phyloP scores from a whole-genome alignment of 2,329 filamentous ascomycete species.

The Ceratocystis huliohia region DNA sequence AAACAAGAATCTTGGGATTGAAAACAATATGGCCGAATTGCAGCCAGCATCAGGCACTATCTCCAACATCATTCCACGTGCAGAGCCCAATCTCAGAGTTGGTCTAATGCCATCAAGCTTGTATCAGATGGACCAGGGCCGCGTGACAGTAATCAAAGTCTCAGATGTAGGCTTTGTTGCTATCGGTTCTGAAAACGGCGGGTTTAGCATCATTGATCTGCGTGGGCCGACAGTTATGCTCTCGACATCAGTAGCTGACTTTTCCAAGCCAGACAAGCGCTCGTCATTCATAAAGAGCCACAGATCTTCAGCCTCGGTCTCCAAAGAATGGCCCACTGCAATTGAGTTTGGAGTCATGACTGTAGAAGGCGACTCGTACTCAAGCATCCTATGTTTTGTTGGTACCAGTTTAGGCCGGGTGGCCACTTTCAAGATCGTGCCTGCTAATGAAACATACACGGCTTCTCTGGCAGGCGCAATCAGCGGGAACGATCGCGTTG shows the following conservation, averaged over 20 bases:
- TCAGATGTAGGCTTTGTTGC: conserved; percentile 92
- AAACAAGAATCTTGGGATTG: conserved; percentile 59
- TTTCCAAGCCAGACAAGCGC: conserved; percentile 64
- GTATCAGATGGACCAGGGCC: conserved; percentile 42
- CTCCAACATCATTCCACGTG: conserved; percentile 59
- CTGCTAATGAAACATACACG: conserved; percentile 58
- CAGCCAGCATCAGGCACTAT: conserved; percentile 55
- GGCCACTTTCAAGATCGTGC: conserved; percentile 80
- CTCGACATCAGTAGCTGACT: conserved; percentile 56
- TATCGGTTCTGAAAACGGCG: conserved; percentile 71
- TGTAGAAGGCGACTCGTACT: conserved; percentile 86
- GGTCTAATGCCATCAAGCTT: conserved; percentile 69
- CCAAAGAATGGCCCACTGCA: conserved; percentile 61
- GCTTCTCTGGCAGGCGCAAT: conserved; percentile 58
- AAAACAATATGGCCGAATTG: conserved; percentile 34
- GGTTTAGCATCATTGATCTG: conserved; percentile 71
- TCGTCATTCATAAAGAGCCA: conserved; percentile 51
- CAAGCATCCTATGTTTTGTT: conserved; percentile 83
- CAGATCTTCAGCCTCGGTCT: conserved; percentile 23
- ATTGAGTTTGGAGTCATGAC: conserved; percentile 92
- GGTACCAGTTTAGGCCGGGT: conserved; percentile 77
- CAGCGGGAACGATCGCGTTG: conserved; percentile 53
- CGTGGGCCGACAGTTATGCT: conserved; percentile 78
- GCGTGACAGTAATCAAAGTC: conserved; percentile 65
- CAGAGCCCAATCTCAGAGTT: conserved; percentile 61